Conservation (phyloP, 495 filamentous ascomycete genomes). For the Daldinia grandis region DNA sequence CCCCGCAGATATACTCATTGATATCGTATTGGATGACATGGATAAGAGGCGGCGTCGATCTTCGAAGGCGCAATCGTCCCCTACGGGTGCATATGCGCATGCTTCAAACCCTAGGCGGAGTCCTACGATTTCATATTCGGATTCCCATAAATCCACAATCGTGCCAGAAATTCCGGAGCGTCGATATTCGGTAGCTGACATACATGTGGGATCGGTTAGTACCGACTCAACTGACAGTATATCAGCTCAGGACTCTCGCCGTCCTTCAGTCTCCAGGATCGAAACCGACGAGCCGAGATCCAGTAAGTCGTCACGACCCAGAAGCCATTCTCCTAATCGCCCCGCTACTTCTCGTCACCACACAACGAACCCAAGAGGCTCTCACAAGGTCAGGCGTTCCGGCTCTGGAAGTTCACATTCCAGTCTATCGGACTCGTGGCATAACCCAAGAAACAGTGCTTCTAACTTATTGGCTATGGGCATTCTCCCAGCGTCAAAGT, state of each 20-base stretch:
- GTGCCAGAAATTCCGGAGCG: slow-evolving; percentile 72
- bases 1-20: slow-evolving; percentile 84
- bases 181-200: slow-evolving; percentile 54
- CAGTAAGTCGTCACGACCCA: slow-evolving; percentile 57
- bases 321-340: slow-evolving; percentile 83
- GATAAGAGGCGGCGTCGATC: slow-evolving; percentile 88
- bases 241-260: slow-evolving; percentile 46
- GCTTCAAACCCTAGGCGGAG: slow-evolving; percentile 66
- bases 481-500: slow-evolving; percentile 82
- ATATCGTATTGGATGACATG: slow-evolving; percentile 95
- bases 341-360: slow-evolving; percentile 75
- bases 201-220: slow-evolving; percentile 56
- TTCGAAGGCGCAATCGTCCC: slow-evolving; percentile 82
- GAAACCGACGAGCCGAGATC: slow-evolving; percentile 53
- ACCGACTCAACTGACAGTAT: slow-evolving; percentile 52
- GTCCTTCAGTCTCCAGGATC: slow-evolving; percentile 50
- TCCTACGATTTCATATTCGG: slow-evolving; percentile 62
- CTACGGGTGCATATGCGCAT: slow-evolving; percentile 70
- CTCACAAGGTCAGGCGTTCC: slow-evolving; percentile 79
- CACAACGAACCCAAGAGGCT: slow-evolving; percentile 67
- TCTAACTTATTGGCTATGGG: slow-evolving; percentile 73
- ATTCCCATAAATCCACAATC: slow-evolving; percentile 65
- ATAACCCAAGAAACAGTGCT: slow-evolving; percentile 69
- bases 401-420: slow-evolving; percentile 94
- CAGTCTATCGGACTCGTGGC: slow-evolving; percentile 75